Conservation (phyloP, 2,329 filamentous ascomycete genomes). For the Trichophyton benhamiae region DNA sequence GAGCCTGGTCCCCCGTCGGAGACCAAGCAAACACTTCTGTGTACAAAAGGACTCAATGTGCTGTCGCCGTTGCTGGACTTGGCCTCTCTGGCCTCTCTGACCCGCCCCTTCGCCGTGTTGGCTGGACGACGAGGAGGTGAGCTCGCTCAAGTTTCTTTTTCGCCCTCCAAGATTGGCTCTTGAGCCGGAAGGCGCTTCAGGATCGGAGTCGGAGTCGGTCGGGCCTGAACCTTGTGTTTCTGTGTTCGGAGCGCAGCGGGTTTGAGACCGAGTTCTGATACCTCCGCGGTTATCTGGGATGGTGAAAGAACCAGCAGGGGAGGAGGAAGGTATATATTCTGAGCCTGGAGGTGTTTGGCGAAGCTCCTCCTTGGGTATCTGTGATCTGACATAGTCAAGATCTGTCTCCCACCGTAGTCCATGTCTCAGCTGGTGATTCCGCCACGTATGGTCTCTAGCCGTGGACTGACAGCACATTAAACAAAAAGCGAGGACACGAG, state of each 20-base stretch:
- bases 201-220: conserved; percentile 8
- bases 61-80: background rate
- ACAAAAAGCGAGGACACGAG: conserved; percentile 15
- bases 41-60: conserved; percentile 19
- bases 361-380: conserved; percentile 15
- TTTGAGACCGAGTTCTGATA: conserved; percentile 13
- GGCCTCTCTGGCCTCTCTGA: background rate
- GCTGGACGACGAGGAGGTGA: background rate
- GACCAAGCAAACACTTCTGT: conserved; percentile 19
- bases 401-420: conserved; percentile 14
- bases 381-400: conserved; percentile 14
- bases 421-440: conserved; percentile 12
- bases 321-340: conserved; percentile 17
- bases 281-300: conserved; percentile 10
- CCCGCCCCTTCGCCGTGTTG: background rate
- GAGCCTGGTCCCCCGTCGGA: conserved; percentile 14
- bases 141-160: background rate
- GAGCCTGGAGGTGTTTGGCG: conserved; percentile 13
- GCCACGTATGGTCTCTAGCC: conserved; percentile 15
- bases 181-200: background rate
- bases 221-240: conserved; percentile 8
- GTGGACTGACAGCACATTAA: conserved; percentile 16
- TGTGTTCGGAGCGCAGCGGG: conserved; percentile 12
- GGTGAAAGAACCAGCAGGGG: conserved; percentile 6
- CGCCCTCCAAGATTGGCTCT: background rate